Evolutionary conservation across 148 eudicot species (phyloP).

Genomic region (Rhododendron griersonianum): DNA sequence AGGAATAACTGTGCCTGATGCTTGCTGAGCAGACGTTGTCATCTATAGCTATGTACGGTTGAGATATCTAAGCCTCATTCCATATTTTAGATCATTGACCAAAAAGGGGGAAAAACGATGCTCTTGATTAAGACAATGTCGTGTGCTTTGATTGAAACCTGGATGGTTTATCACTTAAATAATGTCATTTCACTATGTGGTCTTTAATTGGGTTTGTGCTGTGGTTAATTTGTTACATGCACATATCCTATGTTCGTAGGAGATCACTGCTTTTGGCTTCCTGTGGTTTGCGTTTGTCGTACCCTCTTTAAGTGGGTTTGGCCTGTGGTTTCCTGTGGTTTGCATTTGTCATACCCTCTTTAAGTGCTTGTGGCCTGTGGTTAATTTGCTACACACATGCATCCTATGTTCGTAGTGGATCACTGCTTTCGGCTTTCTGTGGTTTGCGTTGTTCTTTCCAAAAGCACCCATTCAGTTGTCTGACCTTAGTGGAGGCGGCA

Average conservation of each 20-base stretch:
- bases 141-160: not conserved
- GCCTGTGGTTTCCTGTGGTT: not conserved
- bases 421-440: not conserved
- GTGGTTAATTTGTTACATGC: not conserved
- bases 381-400: not conserved
- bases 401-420: not conserved
- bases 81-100: not conserved
- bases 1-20: constrained; percentile 40
- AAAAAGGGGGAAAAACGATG: not conserved
- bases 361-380: not conserved
- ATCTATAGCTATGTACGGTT: not conserved
- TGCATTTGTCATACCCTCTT: not conserved
- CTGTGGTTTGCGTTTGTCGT: not conserved
- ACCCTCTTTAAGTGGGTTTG: not conserved
- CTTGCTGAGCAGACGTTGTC: not conserved
- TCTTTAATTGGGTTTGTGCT: not conserved
- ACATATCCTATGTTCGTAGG: not conserved
- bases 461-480: not conserved
- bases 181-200: not conserved
- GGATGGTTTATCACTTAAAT: not conserved
- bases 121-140: not conserved
- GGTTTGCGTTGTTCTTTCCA: not conserved
- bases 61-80: not conserved
- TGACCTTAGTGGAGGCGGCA: not conserved
- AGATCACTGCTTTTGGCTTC: not conserved